Base-by-base conservation (phyloP, 2,329 filamentous ascomycete genomes). In the Exophiala sideris region DNA sequence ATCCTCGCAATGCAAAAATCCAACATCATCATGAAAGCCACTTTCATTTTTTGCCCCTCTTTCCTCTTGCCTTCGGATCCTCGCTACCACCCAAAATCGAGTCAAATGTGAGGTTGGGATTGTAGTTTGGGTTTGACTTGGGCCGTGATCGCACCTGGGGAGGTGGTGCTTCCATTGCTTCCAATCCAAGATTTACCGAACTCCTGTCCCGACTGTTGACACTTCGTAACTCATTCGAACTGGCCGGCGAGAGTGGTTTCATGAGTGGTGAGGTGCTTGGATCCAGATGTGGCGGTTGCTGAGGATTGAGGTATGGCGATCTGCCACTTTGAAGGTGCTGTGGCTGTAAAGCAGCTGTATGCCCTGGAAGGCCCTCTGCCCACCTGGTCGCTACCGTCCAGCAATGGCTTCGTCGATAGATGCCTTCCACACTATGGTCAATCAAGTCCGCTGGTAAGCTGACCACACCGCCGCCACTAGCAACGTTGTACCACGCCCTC, bases 401-500 rank as follows among this genome's bases (percentile, higher is more conserved):
- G 69, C 85, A 88, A 66, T 88, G 85, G 57, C 81, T 85, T 39
- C 85, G 80, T 12, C 81, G 78, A 68, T 87, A 88, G 40, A 86
- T 79, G 41, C 82, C 84, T 64, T 88, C 85, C 1, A 85, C 79
- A 14, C 85, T 81, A 62, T 87, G 79, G 59, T 85, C 80, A 40
- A 87, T 80, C 21, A 86, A 72, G 63, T 87, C 83, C 0, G 78
- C 79, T 1, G 85, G 84, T 5, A 87, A 68, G 56, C 73, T 79
- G 39, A 87, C 83, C 7, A 86, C 76, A 39, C 79, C 80, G 20
- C 76, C 76, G 36, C 82, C 79, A 35, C 87, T 89, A 2, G 87
- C 84, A 41, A 78, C 73, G 29, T 75, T 74, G 52, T 77, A 78
- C 76, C 75, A 78, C 45, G 70, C 73, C 49, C 72, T 71, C 21